These are phyloP conservation scores for Haematococcus lacustris DNA, from an alignment of 139 green algal species.

Conservation along the genomic window DNA sequence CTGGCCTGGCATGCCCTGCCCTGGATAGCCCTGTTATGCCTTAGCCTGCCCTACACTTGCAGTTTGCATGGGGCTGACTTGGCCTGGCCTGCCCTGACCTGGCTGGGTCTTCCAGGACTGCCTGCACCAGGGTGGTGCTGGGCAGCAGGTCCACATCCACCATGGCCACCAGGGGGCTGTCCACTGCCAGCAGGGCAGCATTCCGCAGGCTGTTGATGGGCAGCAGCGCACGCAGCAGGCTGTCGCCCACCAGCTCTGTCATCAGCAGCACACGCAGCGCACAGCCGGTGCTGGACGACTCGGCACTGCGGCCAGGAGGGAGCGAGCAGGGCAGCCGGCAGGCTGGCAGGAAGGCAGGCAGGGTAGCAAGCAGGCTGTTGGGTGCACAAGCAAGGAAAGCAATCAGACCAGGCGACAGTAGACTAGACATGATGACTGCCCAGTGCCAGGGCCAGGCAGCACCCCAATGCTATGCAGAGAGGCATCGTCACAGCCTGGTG, in stretches of 20 bases:
- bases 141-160: constrained; percentile 42
- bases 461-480: neutral
- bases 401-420: neutral
- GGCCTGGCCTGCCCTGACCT: neutral
- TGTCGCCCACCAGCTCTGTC: constrained; percentile 23
- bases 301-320: constrained; percentile 20
- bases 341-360: no score
- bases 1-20: neutral
- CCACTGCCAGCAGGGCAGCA: constrained; percentile 28
- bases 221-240: constrained; percentile 28
- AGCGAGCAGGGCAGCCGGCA: no score
- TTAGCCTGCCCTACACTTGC: neutral
- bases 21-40: neutral
- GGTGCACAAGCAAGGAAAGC: neutral
- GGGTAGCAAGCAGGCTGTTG: no score
- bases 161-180: constrained; percentile 36
- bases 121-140: neutral
- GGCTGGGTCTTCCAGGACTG: neutral
- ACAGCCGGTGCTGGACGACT: neutral
- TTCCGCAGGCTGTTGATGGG: constrained; percentile 49
- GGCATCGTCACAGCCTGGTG: neutral
- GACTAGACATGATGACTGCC: neutral
- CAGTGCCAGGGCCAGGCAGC: neutral
- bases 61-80: no score
- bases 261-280: constrained; percentile 31